These are phyloP conservation scores for Plasmopara halstedii DNA, from an alignment of 352 stramenopile genomes.

Conservation along the genomic window DNA sequence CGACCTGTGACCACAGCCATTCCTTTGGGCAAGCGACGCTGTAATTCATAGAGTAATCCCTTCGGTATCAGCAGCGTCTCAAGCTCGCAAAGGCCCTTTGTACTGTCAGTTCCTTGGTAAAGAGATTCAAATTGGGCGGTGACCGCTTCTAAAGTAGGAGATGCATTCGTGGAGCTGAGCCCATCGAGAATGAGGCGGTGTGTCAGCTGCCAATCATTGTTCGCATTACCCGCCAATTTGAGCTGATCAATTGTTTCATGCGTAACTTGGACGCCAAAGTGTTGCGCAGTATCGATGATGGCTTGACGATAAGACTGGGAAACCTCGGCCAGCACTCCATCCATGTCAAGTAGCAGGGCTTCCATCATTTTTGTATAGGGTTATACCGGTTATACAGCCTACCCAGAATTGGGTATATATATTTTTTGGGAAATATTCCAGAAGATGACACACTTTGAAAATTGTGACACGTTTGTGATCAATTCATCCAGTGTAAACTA, in stretches of 20 bases:
- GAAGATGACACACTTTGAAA: no score
- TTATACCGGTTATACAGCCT: no score
- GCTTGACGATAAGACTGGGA: conserved; percentile 90
- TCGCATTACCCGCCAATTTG: conserved; percentile 93
- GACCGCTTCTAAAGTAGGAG: conserved; percentile 84
- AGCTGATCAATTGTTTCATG: conserved; percentile 83
- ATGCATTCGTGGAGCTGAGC: background rate
- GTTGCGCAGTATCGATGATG: conserved; percentile 82
- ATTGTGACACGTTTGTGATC: no score
- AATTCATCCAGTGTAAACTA: no score
- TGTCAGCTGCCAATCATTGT: conserved; percentile 97
- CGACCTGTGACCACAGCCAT: conserved; percentile 91
- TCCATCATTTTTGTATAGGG: no score
- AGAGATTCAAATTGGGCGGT: conserved; percentile 92
- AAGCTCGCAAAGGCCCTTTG: conserved; percentile 77
- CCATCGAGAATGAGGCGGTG: conserved; percentile 76
- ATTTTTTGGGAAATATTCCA: no score
- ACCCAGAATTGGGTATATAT: no score
- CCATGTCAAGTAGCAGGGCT: conserved; percentile 94
- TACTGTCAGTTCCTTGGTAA: conserved; percentile 85
- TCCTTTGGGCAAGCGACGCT: conserved; percentile 71
- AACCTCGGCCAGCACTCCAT: conserved; percentile 95
- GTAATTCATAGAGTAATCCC: conserved; percentile 75
- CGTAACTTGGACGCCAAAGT: conserved; percentile 84
- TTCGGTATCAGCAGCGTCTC: conserved; percentile 89